phyloP scores from a whole-genome alignment of 2,329 filamentous ascomycete species.

The Stagonosporopsis vannaccii region DNA sequence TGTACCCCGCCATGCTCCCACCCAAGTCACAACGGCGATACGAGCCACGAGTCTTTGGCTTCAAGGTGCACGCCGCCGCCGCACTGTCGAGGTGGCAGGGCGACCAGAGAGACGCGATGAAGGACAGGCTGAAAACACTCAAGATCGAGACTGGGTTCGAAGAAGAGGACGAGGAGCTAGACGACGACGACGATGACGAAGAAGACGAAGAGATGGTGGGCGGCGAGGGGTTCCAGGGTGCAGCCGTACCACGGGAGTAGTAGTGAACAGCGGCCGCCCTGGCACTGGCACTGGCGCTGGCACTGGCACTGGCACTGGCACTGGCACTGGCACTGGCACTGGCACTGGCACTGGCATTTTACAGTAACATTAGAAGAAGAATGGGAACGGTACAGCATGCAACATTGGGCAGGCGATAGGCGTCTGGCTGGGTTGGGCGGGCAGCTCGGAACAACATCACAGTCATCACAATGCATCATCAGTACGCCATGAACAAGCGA shows the following conservation, averaged over 20 bases:
- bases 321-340: not conserved
- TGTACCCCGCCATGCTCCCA: constrained; percentile 89
- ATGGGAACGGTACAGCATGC: constrained; percentile 2
- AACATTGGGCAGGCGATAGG: constrained; percentile 33
- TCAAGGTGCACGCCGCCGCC: constrained; percentile 90
- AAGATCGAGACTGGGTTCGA: constrained; percentile 81
- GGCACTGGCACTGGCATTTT: not conserved
- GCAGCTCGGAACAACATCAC: constrained; percentile 19
- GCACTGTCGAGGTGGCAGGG: constrained; percentile 92
- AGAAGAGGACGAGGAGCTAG: constrained; percentile 68
- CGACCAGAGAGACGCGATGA: constrained; percentile 80
- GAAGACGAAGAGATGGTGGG: constrained; percentile 54
- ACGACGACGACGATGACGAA: constrained; percentile 65
- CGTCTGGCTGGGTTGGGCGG: constrained; percentile 27
- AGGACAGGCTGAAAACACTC: constrained; percentile 72
- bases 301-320: not conserved
- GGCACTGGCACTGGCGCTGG: too few relatives aligned
- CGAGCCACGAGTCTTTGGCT: constrained; percentile 89
- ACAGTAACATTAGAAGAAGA: not conserved
- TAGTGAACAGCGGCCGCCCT: not conserved
- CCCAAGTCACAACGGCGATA: constrained; percentile 86
- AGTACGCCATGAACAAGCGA: not conserved
- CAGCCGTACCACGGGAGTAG: constrained; percentile 24
- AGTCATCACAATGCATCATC: not conserved
- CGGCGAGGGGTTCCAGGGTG: constrained; percentile 38